These are phyloP conservation scores for Talaromyces liani DNA, from an alignment of 495 filamentous ascomycete genomes.

Conservation along the genomic window DNA sequence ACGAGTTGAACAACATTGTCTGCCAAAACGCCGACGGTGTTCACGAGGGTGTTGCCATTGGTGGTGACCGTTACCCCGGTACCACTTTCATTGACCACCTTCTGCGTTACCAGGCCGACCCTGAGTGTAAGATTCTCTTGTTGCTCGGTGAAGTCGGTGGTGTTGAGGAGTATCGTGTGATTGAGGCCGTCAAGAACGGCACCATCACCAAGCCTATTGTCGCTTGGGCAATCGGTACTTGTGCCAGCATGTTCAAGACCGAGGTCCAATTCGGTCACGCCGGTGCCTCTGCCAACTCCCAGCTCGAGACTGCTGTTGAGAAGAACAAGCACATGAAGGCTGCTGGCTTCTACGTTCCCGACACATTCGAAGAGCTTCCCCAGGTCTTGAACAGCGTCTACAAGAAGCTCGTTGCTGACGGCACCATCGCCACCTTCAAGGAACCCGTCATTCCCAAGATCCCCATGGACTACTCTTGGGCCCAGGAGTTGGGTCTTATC, in stretches of 20 bases:
- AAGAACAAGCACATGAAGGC: constrained; percentile 98
- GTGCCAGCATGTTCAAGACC: constrained; percentile 99
- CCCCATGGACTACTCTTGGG: constrained; percentile 99
- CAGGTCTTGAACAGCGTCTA: constrained; percentile 68
- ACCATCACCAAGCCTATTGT: constrained; percentile 96
- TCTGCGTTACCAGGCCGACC: constrained; percentile 88
- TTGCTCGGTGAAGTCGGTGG: constrained; percentile 97
- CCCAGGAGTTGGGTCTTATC: constrained; percentile 97
- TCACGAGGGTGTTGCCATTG: constrained; percentile 97
- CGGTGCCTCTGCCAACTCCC: constrained; percentile 96
- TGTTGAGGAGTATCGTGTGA: constrained; percentile 99
- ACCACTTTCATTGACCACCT: constrained; percentile 99
- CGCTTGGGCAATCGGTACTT: constrained; percentile 98
- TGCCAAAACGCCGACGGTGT: constrained; percentile 93
- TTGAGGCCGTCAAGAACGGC: constrained; percentile 93
- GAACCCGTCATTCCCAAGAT: constrained; percentile 98
- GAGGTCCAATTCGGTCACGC: constrained; percentile 99
- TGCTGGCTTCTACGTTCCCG: constrained; percentile 87
- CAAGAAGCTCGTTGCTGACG: constrained; percentile 72
- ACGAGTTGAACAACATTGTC: constrained; percentile 99
- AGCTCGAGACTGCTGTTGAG: constrained; percentile 89
- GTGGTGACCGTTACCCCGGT: constrained; percentile 96
- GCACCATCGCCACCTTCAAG: constrained; percentile 72
- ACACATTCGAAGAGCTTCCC: constrained; percentile 96
- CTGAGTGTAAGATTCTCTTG: constrained; percentile 93